Base-by-base conservation (phyloP, 352 stramenopile species). In the Saprolegnia diclina region DNA sequence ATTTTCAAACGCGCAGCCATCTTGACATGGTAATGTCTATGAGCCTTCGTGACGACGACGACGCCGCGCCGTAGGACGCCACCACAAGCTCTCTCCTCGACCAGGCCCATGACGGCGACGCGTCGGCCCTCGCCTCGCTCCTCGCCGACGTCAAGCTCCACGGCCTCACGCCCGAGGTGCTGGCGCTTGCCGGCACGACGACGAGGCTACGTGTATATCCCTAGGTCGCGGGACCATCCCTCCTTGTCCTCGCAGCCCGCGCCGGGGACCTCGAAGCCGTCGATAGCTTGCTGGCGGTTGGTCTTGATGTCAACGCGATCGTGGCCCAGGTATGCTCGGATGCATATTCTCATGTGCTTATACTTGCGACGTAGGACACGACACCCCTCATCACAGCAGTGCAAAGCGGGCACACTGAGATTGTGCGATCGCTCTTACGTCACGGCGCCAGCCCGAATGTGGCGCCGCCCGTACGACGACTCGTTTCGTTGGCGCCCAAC, bases 1-100 rank as follows among this genome's bases (percentile, higher is more conserved):
- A 48, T 48, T 48, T 48, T 48, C 42, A 48, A 48, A 48, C 42
- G 42, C 11, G 42, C 42, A 48, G 42, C 42, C 42, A 48, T 48
- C 13, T 2, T 35, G 42, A 4, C 42, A 48, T n/a, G 13, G 42
- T 48, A 48, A 48, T 48, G 42, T 48, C 42, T 48, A 48, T 48
- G 42, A 48, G 3, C 42, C 42, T 6, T 35, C 5, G 29, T 5
- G 29, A 35, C 29, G 29, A 35, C 29, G 29, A n/a, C 42, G 42
- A 48, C 42, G 42, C 7, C 42, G 11, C 18, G 10, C 10, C 7
- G 13, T 48, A 48, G 42, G 18, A 4, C 18, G 18, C 13, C 13
- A 48, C 42, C 42, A 48, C 18, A 7, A n/a, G 42, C 42, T 48
- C 13, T 14, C 11, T 48, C 42, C 42, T 48, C 29, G 29, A 35